Evolutionary conservation across 202 grass and related monocot genomes (phyloP), one percentile per base, ranked within the genome.

Genomic region (Thinopyrum obtusiflorum): DNA sequence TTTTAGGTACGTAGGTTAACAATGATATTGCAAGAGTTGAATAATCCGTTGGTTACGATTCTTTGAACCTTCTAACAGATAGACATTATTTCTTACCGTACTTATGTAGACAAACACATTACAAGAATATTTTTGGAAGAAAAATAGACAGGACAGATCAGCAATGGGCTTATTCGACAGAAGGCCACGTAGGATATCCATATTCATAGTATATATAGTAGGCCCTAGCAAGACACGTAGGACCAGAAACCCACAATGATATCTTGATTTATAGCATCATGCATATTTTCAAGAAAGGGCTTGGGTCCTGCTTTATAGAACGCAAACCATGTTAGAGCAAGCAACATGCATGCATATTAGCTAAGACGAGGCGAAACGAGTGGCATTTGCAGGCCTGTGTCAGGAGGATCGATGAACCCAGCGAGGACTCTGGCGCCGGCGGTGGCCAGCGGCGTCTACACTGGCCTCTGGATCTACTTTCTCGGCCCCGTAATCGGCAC

Each of bases 361-460:
- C 57, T 76, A 72, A 85, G 82, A 81, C 71, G 82, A 67, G 85
- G 77, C 20, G 65, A 44, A 71, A 78, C 79, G 82, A 85, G 89
- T 85, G 69, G 93, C 71, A 84, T 70, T 88, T 98, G 77, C 96
- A 98, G 96, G 93, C 93, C 96, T 6, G 92, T 98, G 72, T 98
- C 96, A 0, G 96, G 96, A 68, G 96, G 96, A 79, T 98, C 96
- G 67, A 98, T 98, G 96, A 98, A 98, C 86, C 96, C 96, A 39
- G 91, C 92, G 79, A 91, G 96, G 96, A 96, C 96, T 46, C 80
- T 98, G 36, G 96, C 86, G 9, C 96, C 96, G 42, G 96, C 96
- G 73, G 88, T 95, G 79, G 96, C 93, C n/a, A 98, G 96, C 90
- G 86, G 84, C 84, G 83, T 83, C 18, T 98, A 78, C 85, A 67